These are phyloP conservation scores for Tremellales sp. DNA, from an alignment of 1,284 basidiomycete genomes.

Conservation along the genomic window DNA sequence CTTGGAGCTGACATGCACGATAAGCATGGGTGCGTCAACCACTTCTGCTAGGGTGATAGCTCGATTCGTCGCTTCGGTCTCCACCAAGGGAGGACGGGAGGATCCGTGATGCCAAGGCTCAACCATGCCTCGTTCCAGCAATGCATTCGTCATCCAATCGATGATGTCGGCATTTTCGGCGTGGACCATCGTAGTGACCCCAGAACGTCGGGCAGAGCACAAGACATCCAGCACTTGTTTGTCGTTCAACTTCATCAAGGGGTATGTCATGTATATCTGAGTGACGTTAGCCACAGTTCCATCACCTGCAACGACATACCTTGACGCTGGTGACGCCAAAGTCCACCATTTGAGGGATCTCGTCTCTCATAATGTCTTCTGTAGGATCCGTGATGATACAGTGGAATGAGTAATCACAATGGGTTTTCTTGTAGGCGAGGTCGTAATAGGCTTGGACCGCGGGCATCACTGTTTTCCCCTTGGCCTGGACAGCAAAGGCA, in stretches of 20 bases:
- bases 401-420: constrained; percentile 34
- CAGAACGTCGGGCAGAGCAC: constrained; percentile 22
- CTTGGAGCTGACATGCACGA: constrained; percentile 33
- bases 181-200: constrained; percentile 34
- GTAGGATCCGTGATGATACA: constrained; percentile 31
- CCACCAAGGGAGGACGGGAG: constrained; percentile 28
- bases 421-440: constrained; percentile 22
- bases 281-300: not conserved
- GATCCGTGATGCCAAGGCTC: constrained; percentile 30
- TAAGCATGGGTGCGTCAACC: constrained; percentile 30
- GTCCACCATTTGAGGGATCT: constrained; percentile 27
- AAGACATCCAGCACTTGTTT: constrained; percentile 28
- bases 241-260: constrained; percentile 27
- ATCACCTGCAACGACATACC: constrained; percentile 12
- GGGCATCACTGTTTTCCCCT: constrained; percentile 21
- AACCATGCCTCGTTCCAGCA: constrained; percentile 22
- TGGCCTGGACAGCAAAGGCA: constrained; percentile 27
- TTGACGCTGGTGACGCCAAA: constrained; percentile 31
- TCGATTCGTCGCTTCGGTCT: constrained; percentile 33
- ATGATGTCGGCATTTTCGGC: constrained; percentile 39
- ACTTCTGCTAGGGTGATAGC: constrained; percentile 30
- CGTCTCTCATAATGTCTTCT: constrained; percentile 23
- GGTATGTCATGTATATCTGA: constrained; percentile 35
- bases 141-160: constrained; percentile 21
- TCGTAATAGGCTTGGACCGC: constrained; percentile 32